Percentiles rank a stretch among this genome's conserved stretches.
phyloP scores from a whole-genome alignment of 2,329 filamentous ascomycete genomes.

The Penicillium sp. region DNA sequence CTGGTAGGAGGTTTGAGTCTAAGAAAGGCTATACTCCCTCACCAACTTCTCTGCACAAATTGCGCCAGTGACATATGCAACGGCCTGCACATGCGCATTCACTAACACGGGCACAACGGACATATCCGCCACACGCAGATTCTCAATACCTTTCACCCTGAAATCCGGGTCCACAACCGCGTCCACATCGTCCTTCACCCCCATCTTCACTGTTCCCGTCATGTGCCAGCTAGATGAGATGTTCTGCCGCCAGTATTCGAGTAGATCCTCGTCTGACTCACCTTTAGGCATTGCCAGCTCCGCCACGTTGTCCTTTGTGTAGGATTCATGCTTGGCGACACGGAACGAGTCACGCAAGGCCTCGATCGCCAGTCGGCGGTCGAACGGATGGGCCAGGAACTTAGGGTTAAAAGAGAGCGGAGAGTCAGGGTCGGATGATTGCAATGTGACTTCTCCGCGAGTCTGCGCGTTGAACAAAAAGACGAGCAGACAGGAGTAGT shows the following conservation, averaged over 20 bases:
- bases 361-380: conserved; percentile 54
- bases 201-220: conserved; percentile 61
- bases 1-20: background rate
- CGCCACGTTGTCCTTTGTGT: conserved; percentile 47
- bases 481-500: conserved; percentile 48
- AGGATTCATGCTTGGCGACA: conserved; percentile 47
- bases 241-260: conserved; percentile 50
- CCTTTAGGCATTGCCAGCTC: conserved; percentile 48
- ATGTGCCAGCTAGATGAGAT: conserved; percentile 56
- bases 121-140: conserved; percentile 46
- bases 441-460: conserved; percentile 53
- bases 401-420: conserved; percentile 56
- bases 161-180: conserved; percentile 52
- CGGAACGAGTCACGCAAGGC: conserved; percentile 46
- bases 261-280: conserved; percentile 57
- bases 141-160: conserved; percentile 40
- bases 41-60: conserved; percentile 55
- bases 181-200: conserved; percentile 43
- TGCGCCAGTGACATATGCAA: conserved; percentile 55
- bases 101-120: conserved; percentile 44
- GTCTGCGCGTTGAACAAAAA: conserved; percentile 58
- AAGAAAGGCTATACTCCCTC: conserved; percentile 44
- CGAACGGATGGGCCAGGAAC: conserved; percentile 56
- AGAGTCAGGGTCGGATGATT: conserved; percentile 53
- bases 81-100: conserved; percentile 54